Conservation (phyloP, 2,329 filamentous ascomycete species). For the Cladosporium sp. region DNA sequence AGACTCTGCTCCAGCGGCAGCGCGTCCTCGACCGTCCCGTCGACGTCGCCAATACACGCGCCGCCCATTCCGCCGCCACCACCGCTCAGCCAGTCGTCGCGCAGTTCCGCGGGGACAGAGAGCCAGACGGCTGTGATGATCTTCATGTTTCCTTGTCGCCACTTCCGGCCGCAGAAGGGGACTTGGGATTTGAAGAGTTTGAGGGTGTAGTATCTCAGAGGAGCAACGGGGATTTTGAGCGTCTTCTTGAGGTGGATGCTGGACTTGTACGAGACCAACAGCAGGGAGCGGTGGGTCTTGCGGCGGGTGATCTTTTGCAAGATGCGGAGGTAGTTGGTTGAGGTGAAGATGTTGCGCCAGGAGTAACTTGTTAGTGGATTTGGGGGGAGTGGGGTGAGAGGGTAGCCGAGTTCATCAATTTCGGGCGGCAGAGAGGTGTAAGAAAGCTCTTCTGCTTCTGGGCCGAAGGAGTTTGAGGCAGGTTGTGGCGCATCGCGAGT, state of each 20-base stretch:
- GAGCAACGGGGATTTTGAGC: constrained; percentile 81
- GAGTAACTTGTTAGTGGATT: constrained; percentile 85
- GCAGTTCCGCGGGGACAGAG: constrained; percentile 84
- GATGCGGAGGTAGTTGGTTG: constrained; percentile 90
- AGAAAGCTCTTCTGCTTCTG: constrained; percentile 25
- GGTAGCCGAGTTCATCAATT: constrained; percentile 85
- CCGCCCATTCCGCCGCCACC: constrained; percentile 46
- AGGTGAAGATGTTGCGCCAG: constrained; percentile 89
- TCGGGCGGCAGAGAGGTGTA: constrained; percentile 42
- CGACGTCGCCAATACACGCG: constrained; percentile 59
- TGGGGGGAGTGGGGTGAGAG: constrained; percentile 63
- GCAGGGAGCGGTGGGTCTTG: constrained; percentile 89
- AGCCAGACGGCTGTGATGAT: constrained; percentile 97
- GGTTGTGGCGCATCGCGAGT: constrained; percentile 36
- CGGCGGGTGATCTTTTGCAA: constrained; percentile 97
- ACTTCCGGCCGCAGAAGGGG: constrained; percentile 95
- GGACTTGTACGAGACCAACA: constrained; percentile 93
- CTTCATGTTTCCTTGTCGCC: constrained; percentile 97
- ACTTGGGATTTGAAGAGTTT: constrained; percentile 99
- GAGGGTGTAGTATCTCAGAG: constrained; percentile 86
- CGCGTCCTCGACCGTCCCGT: constrained; percentile 89
- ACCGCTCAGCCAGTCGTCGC: constrained; percentile 92
- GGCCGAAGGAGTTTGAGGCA: constrained; percentile 30
- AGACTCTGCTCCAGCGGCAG: constrained; percentile 88
- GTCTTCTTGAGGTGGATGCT: constrained; percentile 87